Evolutionary conservation across 2,329 filamentous ascomycete genomes (phyloP), one percentile per base, ranked within the genome.

Genomic region (Colletotrichum sp.): DNA sequence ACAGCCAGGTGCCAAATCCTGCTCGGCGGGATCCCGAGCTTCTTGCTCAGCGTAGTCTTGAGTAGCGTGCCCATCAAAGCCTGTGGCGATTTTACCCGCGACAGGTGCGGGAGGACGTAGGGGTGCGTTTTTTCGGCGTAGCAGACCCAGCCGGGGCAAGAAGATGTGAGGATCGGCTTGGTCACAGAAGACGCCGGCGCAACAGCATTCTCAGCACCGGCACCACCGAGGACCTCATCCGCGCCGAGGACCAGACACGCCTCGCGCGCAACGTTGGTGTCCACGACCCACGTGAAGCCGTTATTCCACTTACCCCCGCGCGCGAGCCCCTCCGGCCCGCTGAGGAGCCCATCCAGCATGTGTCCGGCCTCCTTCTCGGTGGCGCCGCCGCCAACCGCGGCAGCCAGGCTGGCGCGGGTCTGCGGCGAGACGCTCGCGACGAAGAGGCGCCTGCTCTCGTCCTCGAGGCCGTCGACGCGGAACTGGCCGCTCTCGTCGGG

Each of bases 121-220:
- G 97, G 96, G 82, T 99, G 97, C 71, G 96, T 99, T 87, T 99
- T 99, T 84, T 99, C 97, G 30, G 96, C 96, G 82, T 99, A 99
- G 86, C 97, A 99, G 72, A 99, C 96, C 96, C 98, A 99, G 9
- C 97, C 97, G 1, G 97, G 97, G 84, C 97, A 99, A 24, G 95
- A 95, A 5, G 96, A 96, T 10, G 96, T 95, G 59, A 99, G 89
- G 34, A 96, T 92, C 0, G 95, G 95, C 70, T 88, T 87, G 26
- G 81, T 60, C 9, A 52, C 60, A 3, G 72, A 28, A 10, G 72
- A 66, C 13, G 77, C 16, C 3, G 69, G 64, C 7, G 75, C 44
- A 52, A 10, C n/a, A 8, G n/a, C 10, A 3, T 52, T 21, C n/a
- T 52, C 44, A 2, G 10, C 44, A 21, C 10, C 44, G 44, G 44